A percentile compares a stretch with the other conserved stretches of the same genome.
Evolutionary conservation across 2,329 filamentous ascomycete genomes (phyloP).

Genomic region (Coniella lustricola): DNA sequence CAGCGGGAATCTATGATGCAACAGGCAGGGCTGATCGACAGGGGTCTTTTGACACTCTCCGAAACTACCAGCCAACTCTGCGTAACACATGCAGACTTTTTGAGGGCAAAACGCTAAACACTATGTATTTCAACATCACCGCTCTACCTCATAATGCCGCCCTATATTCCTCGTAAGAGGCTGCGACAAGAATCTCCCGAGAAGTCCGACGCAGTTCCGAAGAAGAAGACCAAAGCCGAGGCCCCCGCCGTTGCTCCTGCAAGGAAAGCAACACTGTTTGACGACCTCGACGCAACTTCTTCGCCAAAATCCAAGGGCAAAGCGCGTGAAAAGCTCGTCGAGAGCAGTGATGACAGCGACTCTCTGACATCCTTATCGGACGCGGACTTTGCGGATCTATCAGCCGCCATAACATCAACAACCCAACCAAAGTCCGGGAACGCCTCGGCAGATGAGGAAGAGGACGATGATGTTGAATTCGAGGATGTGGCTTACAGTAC

Average conservation of each 20-base stretch:
- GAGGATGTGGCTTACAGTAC: slow-evolving; percentile 45
- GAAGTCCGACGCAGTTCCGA: slow-evolving; percentile 24
- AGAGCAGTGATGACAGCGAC: slow-evolving; percentile 38
- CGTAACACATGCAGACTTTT: background rate
- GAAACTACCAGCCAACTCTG: no score
- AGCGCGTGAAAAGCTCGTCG: slow-evolving; percentile 22
- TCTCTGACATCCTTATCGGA: slow-evolving; percentile 50
- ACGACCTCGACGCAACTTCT: slow-evolving; percentile 48
- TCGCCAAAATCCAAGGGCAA: slow-evolving; percentile 25
- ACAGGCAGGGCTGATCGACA: background rate
- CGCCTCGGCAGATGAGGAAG: slow-evolving; percentile 37
- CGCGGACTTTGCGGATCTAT: slow-evolving; percentile 48
- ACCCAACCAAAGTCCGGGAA: slow-evolving; percentile 30
- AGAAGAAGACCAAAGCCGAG: slow-evolving; percentile 24
- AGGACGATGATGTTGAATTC: slow-evolving; percentile 57
- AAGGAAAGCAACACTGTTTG: slow-evolving; percentile 53
- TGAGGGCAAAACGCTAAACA: background rate
- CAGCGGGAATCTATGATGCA: slow-evolving; percentile 2
- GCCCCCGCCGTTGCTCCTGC: slow-evolving; percentile 25
- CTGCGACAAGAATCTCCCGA: slow-evolving; percentile 39
- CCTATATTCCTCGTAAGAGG: slow-evolving; percentile 61
- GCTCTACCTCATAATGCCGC: slow-evolving; percentile 49
- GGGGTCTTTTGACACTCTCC: background rate
- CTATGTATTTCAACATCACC: background rate
- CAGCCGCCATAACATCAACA: slow-evolving; percentile 21